phyloP scores from a whole-genome alignment of 495 filamentous ascomycete species.

The Penicillium robsamsonii region DNA sequence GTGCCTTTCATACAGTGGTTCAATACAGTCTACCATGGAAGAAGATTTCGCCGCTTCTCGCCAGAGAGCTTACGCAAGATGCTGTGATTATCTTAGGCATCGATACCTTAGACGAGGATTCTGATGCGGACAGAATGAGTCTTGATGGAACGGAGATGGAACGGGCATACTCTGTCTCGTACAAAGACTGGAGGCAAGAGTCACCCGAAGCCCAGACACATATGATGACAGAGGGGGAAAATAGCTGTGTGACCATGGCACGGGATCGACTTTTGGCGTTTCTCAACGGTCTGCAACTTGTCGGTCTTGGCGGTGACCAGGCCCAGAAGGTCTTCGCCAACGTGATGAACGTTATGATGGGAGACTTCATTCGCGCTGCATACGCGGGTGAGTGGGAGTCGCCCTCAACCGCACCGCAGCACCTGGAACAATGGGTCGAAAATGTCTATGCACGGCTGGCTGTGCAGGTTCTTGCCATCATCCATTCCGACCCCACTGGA shows the following conservation, averaged over 20 bases:
- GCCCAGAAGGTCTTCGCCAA: conserved; percentile 75
- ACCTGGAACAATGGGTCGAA: conserved; percentile 68
- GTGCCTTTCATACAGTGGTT: conserved; percentile 64
- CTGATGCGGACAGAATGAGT: conserved; percentile 14
- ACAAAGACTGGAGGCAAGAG: conserved; percentile 38
- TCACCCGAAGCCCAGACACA: conserved; percentile 25
- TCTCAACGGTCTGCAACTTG: conserved; percentile 60
- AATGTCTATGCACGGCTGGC: conserved; percentile 65
- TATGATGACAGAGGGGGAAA: conserved; percentile 41
- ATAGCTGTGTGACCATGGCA: conserved; percentile 36
- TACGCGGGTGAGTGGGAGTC: conserved; percentile 60
- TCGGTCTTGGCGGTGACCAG: conserved; percentile 71
- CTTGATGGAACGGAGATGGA: conserved; percentile 43
- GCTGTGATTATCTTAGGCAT: conserved; percentile 58
- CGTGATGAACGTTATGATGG: conserved; percentile 69
- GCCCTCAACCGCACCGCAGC: conserved; percentile 53
- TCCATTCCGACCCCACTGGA: conserved; percentile 33
- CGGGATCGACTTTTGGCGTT: conserved; percentile 55
- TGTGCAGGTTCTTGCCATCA: conserved; percentile 58
- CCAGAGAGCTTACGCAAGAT: conserved; percentile 51
- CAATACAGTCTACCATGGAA: conserved; percentile 59
- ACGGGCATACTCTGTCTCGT: conserved; percentile 38
- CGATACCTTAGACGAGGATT: conserved; percentile 30
- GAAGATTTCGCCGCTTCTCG: conserved; percentile 49
- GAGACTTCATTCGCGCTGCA: conserved; percentile 57